phyloP scores from a whole-genome alignment of 2,329 filamentous ascomycete species.

The Cercospora sp. region DNA sequence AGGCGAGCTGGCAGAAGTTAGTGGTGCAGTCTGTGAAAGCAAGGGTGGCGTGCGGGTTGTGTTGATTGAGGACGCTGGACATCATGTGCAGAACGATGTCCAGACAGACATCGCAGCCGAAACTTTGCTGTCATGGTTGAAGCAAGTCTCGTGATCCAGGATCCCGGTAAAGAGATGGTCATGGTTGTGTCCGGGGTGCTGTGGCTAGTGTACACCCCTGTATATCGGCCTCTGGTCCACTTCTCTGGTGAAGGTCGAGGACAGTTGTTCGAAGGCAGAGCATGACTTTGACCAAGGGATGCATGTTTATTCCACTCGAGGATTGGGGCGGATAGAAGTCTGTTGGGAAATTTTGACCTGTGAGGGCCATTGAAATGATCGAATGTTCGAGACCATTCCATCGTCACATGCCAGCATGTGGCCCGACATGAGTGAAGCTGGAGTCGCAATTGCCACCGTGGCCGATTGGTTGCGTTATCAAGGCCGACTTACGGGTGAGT shows the following conservation, averaged over 20 bases:
- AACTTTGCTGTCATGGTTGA: slow-evolving; percentile 6
- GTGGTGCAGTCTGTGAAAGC: slow-evolving; percentile 39
- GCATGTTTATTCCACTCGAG: neutral
- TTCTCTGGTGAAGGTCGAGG: neutral
- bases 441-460: neutral
- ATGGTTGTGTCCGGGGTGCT: slow-evolving; percentile 10
- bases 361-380: neutral
- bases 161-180: neutral
- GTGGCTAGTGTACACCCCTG: neutral
- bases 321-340: neutral
- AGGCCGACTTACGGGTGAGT: neutral
- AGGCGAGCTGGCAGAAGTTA: neutral
- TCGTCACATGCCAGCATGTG: neutral
- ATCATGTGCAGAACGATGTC: slow-evolving; percentile 58
- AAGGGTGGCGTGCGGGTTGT: slow-evolving; percentile 34
- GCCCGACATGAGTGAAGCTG: neutral
- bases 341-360: neutral
- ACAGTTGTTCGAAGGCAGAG: neutral
- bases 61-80: slow-evolving; percentile 50
- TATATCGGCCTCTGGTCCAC: neutral
- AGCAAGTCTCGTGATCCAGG: slow-evolving; percentile 3
- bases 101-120: slow-evolving; percentile 51
- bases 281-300: neutral
- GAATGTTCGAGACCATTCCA: neutral
- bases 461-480: neutral